A percentile compares a stretch with the other conserved stretches of the same genome.
Conservation (phyloP, 2,329 filamentous ascomycete genomes). For the Verticillium dahliae region DNA sequence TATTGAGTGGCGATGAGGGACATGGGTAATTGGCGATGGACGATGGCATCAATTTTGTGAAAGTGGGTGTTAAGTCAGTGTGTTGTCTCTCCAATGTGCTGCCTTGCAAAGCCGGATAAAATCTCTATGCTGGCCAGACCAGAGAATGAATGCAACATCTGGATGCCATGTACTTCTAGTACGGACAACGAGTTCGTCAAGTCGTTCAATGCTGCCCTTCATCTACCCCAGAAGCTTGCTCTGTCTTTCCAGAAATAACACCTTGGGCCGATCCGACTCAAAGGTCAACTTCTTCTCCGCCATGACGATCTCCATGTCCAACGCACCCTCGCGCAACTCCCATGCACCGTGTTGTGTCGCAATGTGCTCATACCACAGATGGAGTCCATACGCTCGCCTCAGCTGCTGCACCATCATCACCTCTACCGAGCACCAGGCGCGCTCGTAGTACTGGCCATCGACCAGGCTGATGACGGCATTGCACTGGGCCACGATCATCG, state of each 20-base stretch:
- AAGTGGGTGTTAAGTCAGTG: too few relatives aligned
- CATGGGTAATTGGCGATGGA: too few relatives aligned
- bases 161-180: too few relatives aligned
- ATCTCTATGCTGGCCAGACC: too few relatives aligned
- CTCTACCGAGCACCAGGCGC: conserved; percentile 32
- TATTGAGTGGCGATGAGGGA: too few relatives aligned
- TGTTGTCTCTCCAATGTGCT: too few relatives aligned
- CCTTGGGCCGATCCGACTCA: conserved; percentile 16
- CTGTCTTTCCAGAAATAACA: conserved; percentile 19
- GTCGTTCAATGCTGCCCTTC: too few relatives aligned
- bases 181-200: too few relatives aligned
- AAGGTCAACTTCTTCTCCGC: conserved; percentile 11
- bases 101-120: too few relatives aligned
- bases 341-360: neutral
- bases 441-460: conserved; percentile 24
- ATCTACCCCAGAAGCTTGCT: conserved; percentile 11
- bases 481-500: conserved; percentile 30
- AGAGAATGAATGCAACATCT: too few relatives aligned
- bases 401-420: conserved; percentile 24
- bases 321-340: conserved; percentile 4
- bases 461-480: conserved; percentile 30
- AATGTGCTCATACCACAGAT: conserved; percentile 24
- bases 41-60: too few relatives aligned
- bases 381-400: conserved; percentile 20
- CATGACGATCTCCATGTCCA: conserved; percentile 5